Conservation (phyloP, 2,329 filamentous ascomycete genomes). For the Pseudogymnoascus sp. region DNA sequence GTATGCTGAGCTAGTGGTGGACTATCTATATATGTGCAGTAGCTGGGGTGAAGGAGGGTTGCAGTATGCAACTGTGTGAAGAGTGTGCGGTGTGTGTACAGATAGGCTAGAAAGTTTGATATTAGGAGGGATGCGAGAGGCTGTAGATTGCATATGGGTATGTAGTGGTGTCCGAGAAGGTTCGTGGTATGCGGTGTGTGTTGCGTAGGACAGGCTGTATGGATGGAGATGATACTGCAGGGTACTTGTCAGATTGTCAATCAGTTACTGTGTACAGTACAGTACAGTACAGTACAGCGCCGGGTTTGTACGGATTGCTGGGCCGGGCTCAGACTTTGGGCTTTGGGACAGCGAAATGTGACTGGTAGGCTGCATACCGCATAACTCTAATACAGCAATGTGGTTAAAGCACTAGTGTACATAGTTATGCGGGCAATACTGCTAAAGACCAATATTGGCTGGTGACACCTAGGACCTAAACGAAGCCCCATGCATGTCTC, state of each 20-base stretch:
- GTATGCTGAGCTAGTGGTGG: too few relatives aligned
- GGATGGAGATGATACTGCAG: background rate
- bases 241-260: background rate
- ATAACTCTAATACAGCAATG: background rate
- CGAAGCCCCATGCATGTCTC: background rate
- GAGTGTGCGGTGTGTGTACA: background rate
- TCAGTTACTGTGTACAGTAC: background rate
- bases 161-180: background rate
- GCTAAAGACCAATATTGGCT: background rate
- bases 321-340: background rate
- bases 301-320: background rate
- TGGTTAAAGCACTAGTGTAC: too few relatives aligned
- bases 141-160: background rate
- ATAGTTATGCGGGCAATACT: background rate
- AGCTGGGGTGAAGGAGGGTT: background rate
- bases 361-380: background rate
- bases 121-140: background rate
- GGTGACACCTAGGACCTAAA: background rate
- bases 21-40: too few relatives aligned
- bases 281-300: too few relatives aligned
- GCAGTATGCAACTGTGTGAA: background rate
- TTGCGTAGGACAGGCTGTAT: background rate
- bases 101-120: background rate
- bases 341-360: background rate
- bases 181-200: background rate